Evolutionary conservation across 23 red algal genomes (phyloP).

Genomic region (Chondrus crispus): DNA sequence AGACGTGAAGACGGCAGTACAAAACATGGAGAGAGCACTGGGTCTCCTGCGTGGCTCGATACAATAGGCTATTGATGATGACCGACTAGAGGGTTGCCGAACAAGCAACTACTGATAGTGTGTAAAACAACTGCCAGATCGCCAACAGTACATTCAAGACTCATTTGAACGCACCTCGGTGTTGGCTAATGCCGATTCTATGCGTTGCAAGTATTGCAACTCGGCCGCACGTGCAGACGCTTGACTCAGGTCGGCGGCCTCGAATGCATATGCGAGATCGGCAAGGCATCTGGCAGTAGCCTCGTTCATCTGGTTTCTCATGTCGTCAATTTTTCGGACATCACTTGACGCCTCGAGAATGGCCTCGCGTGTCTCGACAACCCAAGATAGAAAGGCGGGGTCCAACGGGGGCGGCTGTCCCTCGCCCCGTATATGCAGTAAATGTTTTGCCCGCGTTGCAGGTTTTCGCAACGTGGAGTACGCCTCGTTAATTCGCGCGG

Average conservation of each 20-base stretch:
- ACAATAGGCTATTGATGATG: background rate
- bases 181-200: background rate
- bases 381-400: background rate
- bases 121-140: too few relatives aligned
- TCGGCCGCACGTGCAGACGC: background rate
- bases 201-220: conserved; percentile 33
- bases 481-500: conserved; percentile 11
- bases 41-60: background rate
- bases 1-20: conserved; percentile 60
- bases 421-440: background rate
- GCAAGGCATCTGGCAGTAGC: background rate
- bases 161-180: too few relatives aligned
- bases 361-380: conserved; percentile 7
- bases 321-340: background rate
- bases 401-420: background rate
- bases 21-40: conserved; percentile 26
- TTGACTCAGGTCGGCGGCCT: background rate
- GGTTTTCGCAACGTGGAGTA: conserved; percentile 26
- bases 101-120: too few relatives aligned
- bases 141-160: too few relatives aligned
- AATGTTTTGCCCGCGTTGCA: conserved; percentile 11
- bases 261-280: background rate
- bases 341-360: background rate
- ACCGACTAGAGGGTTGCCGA: too few relatives aligned
- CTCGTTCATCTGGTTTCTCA: background rate